Base-by-base conservation (phyloP, 805 yeast genomes). In the Cyberlindnera americana region DNA sequence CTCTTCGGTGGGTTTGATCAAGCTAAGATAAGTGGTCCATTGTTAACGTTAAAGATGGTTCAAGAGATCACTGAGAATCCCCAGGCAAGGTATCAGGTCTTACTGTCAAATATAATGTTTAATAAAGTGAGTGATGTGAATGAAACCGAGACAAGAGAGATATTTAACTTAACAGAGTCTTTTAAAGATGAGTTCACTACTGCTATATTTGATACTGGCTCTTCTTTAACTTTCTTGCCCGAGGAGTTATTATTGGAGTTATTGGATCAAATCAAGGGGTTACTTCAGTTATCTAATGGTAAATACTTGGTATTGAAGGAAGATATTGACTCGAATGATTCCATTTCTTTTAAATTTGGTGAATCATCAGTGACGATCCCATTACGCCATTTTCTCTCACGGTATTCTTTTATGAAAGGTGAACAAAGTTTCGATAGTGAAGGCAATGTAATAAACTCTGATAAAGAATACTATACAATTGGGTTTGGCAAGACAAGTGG, bases 1-100 rank as follows among this genome's bases (percentile, higher is more conserved):
- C 44, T 69, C 10, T 61, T 69, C 43, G 74, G 75, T 26, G 70
- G 62, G 6, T 54, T 69, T 19, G 74, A 70, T 46, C 50, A 51
- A 16, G 63, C 65, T 5, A 69, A 69, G 49, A 68, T 57, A 43
- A 18, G 48, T 3, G 65, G 64, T 13, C 57, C 56, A 2, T 50
- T 70, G 35, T 48, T 52, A 13, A 50, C 65, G 3, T 39, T 66
- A n/a, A 67, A 66, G 26, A 35, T 64, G 22, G 47, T 63, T 24
- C 47, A 47, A 18, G 32, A 41, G 2, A 24, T 21, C 1, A 24
- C 22, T 0, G n/a, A 15, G 5, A 36, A 37, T 4, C 18, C 18
- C 3, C 36, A 42, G 10, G 24, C 37, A 14, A 26, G 37, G 8
- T 52, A 22, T 21, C 48, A 50, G 19, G 38, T 52, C 5, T 32